phyloP scores from a whole-genome alignment of 2,329 filamentous ascomycete species.

The Hymenoscyphus fraxineus region DNA sequence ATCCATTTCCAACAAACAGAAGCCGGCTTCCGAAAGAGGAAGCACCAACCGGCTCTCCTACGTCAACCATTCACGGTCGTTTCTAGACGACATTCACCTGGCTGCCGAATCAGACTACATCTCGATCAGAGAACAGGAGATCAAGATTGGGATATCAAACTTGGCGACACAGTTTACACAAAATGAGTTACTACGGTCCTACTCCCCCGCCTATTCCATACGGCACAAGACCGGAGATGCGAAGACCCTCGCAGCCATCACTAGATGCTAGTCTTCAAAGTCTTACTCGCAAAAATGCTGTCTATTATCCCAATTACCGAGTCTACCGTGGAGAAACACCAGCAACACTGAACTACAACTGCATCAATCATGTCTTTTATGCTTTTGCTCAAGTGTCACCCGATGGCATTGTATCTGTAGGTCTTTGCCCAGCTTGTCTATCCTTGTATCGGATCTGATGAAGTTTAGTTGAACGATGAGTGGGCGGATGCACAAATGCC shows the following conservation, averaged over 20 bases:
- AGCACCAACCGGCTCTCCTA: neutral
- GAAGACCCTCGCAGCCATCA: constrained; percentile 32
- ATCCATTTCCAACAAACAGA: constrained; percentile 6
- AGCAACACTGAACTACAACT: constrained; percentile 68
- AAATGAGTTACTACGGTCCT: constrained; percentile 23
- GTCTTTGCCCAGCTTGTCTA: constrained; percentile 31
- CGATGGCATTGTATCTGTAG: constrained; percentile 72
- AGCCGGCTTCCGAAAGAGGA: neutral
- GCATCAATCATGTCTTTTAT: constrained; percentile 79
- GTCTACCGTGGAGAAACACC: constrained; percentile 72
- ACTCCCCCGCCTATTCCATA: constrained; percentile 29
- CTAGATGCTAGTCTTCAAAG: constrained; percentile 34
- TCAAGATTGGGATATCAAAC: neutral
- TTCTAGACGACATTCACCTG: neutral
- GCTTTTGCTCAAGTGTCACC: constrained; percentile 71
- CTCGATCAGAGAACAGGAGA: neutral
- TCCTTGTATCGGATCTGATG: constrained; percentile 16
- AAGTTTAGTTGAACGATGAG: constrained; percentile 67
- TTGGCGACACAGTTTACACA: too few relatives aligned
- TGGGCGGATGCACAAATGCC: constrained; percentile 70
- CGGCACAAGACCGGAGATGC: constrained; percentile 25
- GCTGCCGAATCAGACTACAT: neutral
- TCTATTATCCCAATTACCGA: constrained; percentile 79
- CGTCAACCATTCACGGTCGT: neutral
- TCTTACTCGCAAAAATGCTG: constrained; percentile 66